Base-by-base conservation (phyloP, 2,329 filamentous ascomycete genomes). In the Ophiognomonia clavigignenti-juglandacearum region DNA sequence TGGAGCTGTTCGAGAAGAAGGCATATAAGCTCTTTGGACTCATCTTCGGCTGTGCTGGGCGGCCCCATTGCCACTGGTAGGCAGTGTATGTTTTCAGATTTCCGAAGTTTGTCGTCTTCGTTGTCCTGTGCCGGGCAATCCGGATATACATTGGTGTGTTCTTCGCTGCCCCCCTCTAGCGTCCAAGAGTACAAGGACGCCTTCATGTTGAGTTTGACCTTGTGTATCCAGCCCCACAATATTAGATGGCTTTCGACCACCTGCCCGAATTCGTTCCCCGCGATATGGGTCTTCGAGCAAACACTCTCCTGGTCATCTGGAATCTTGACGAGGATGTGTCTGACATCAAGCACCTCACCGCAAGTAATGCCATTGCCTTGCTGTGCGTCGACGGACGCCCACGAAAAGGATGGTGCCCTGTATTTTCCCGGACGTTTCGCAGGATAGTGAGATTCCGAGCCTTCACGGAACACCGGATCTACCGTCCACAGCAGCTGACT, bases 401-500 rank as follows among this genome's bases (percentile, higher is more conserved):
- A 51, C 1, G 49, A 48, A 9, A 44, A 51, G 1, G 45, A 51
- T 1, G 45, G 48, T 14, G 32, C 45, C 6, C 48, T 14, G 20
- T 31, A 51, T 13, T 24, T 1, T 6, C 3, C 0, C 8, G 32
- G 24, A 1, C 45, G 39, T 19, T 4, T 14, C 6, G n/a, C 16
- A 13, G n/a, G 19, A 2, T 44, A 24, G 1, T 37, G 9, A 8
- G 11, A 7, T 10, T 31, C 24, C 4, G 7, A 36, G 6, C 16
- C n/a, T 14, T 19, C 27, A 11, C n/a, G 38, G 4, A 41, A 46
- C 0, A 16, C 34, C 1, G 39, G 37, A 6, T 48, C 45, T 1
- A 41, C 40, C 14, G 18, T 32, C 44, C 44, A 48, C 1, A 49
- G 39, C 9, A 47, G 45, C 32, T 51, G 44, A 18, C 48, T 48